phyloP scores from a whole-genome alignment of 768 basidiomycete genomes.

The Boletus eberwhitei region DNA sequence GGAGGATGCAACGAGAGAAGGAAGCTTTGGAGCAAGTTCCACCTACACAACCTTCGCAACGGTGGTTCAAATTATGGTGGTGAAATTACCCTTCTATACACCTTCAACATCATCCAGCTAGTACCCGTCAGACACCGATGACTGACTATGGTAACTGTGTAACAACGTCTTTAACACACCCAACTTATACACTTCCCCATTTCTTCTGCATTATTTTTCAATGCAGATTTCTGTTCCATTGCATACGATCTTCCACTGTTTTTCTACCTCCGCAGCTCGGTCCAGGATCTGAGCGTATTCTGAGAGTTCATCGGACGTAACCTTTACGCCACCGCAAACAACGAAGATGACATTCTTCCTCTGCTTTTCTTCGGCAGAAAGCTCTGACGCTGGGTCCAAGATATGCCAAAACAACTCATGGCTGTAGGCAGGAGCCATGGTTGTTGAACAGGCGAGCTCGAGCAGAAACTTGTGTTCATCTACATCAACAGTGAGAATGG shows the following conservation, averaged over 20 bases:
- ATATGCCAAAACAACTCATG: slow-evolving; percentile 48
- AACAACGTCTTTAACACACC: slow-evolving; percentile 15
- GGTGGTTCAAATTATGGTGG: slow-evolving; percentile 29
- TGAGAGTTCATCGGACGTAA: slow-evolving; percentile 49
- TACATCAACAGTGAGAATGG: slow-evolving; percentile 22
- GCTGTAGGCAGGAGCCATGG: slow-evolving; percentile 65
- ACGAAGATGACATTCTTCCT: slow-evolving; percentile 18
- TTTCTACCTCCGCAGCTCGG: slow-evolving; percentile 29
- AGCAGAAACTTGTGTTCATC: slow-evolving; percentile 76
- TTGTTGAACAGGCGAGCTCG: slow-evolving; percentile 71
- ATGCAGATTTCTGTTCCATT: slow-evolving; percentile 27
- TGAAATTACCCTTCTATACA: slow-evolving; percentile 6
- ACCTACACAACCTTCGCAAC: slow-evolving; percentile 19
- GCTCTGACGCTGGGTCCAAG: slow-evolving; percentile 20
- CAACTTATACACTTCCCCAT: background rate
- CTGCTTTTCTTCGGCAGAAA: slow-evolving; percentile 23
- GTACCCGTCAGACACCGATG: background rate
- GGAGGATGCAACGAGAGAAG: slow-evolving; percentile 42
- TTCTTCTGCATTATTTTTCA: slow-evolving; percentile 14
- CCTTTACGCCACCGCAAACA: slow-evolving; percentile 54
- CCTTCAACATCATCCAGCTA: background rate
- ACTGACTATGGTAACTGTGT: background rate
- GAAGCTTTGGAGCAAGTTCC: slow-evolving; percentile 26
- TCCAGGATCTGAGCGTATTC: slow-evolving; percentile 45
- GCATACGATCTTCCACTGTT: slow-evolving; percentile 28